These are phyloP conservation scores for Aegilops tauschii DNA, from an alignment of 176 grass and related monocot genomes.

Conservation along the genomic window DNA sequence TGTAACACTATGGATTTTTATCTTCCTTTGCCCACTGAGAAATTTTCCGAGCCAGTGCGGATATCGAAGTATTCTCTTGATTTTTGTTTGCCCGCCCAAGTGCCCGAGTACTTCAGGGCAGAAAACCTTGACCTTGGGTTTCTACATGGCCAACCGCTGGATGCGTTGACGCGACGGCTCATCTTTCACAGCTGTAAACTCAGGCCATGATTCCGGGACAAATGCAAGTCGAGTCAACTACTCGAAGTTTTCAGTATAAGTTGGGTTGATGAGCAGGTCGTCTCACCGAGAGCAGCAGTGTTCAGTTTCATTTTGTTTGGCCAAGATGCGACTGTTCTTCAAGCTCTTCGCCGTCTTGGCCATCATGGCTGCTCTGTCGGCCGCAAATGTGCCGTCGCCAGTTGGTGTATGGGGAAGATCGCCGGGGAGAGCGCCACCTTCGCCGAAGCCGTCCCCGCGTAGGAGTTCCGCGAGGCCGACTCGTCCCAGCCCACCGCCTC, in stretches of 20 bases:
- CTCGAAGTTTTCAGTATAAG: constrained; percentile 8
- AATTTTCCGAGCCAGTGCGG: not conserved
- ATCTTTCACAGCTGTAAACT: not conserved
- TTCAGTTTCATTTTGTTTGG: not conserved
- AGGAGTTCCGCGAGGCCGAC: not conserved
- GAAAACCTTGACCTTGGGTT: not conserved
- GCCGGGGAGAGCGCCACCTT: not conserved
- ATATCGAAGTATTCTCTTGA: not conserved
- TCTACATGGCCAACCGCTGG: not conserved
- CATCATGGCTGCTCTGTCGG: not conserved
- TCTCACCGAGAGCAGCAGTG: not conserved
- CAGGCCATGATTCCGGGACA: not conserved
- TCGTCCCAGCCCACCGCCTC: not conserved
- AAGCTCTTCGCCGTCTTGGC: constrained; percentile 10
- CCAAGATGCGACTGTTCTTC: not conserved
- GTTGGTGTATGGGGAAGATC: not conserved
- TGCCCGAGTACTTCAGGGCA: not conserved
- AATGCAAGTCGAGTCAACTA: not conserved
- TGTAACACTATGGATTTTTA: not conserved
- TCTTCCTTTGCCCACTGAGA: not conserved
- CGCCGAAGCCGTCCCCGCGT: not conserved
- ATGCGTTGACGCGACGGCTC: not conserved
- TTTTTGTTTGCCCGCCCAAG: not conserved
- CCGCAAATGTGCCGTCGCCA: not conserved
- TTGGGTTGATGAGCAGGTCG: not conserved